Evolutionary conservation across 106 monocot species (phyloP).

Genomic region (Phalaenopsis aphrodite): DNA sequence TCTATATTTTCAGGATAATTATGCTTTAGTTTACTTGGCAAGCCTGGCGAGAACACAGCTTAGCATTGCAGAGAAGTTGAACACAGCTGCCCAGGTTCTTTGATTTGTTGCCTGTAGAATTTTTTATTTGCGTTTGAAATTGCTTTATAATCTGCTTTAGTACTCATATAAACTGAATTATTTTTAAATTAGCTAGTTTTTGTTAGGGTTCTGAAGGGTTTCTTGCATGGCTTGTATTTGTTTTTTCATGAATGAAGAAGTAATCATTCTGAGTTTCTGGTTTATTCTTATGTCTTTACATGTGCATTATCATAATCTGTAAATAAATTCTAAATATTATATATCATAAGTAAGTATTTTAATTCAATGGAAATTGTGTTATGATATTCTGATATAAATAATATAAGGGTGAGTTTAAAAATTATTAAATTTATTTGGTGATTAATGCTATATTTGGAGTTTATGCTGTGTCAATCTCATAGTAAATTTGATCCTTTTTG

Average conservation of each 20-base stretch:
- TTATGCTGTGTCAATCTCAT: too few species aligned
- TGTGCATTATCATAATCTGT: too few species aligned
- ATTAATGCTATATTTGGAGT: too few species aligned
- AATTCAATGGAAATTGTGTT: too few species aligned
- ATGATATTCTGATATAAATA: too few species aligned
- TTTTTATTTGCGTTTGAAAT: neutral
- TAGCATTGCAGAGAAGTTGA: constrained; percentile 68
- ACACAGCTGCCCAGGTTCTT: constrained; percentile 66
- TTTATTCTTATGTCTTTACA: too few species aligned
- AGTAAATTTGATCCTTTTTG: too few species aligned
- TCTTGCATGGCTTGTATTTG: neutral
- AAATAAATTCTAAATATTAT: too few species aligned
- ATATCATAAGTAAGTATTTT: too few species aligned
- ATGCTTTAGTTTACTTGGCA: constrained; percentile 52
- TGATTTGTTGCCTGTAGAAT: constrained; percentile 9
- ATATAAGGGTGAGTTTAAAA: too few species aligned
- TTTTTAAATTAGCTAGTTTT: neutral
- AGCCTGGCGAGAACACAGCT: constrained; percentile 67
- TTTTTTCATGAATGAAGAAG: neutral
- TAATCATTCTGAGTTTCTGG: neutral
- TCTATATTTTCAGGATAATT: constrained; percentile 36
- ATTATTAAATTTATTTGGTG: too few species aligned
- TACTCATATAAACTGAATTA: neutral
- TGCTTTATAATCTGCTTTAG: neutral
- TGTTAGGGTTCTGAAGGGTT: neutral